Base-by-base conservation (phyloP, 1,139 yeast species). In the Geotrichum phurueaensis region DNA sequence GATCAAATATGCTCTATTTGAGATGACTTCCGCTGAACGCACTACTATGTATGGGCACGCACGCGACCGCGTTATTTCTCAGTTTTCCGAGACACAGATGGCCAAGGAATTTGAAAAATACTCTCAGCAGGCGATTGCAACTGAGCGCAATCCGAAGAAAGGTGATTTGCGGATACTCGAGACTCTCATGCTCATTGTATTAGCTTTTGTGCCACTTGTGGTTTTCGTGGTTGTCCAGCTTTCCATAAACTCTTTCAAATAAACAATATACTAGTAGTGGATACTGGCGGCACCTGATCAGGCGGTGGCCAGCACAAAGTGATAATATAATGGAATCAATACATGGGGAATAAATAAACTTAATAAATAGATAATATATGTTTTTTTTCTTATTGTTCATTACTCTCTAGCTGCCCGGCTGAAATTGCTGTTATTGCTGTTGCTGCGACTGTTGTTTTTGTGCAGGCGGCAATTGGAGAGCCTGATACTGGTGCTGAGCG, bases 61-160 rank as follows among this genome's bases (percentile, higher is more conserved):
- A 2, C 73, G 78, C 43, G 69, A 70, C 18, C 76, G 84, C 63
- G 87, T 85, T 0, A 64, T 77, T n/a, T 70, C 75, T 22, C 72
- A 77, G 45, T 89, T 89, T 69, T 82, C 91, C 15, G 76, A 86
- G 62, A 78, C 76, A 9, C 82, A 84, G 56, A 86, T 89, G 87
- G 84, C 89, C 47, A 67, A 74, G 59, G 75, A 79, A 43, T 82
- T 88, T 66, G 81, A 80, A 62, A 69, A 69, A 50, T 72, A 70
- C n/a, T 72, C 76, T 29, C 51, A 56, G 63, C 59, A 22, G 59
- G 65, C 52, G 39, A 53, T 57, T 63, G 65, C 59, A 23, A 56
- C 63, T 58, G 54, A 25, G 54, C 57, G 68, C 59, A 47, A 51
- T 33, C 53, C 58, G 1, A 63, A 60, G 2, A 54, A 49, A 7